Percentiles rank a stretch among this genome's conserved stretches.
Evolutionary conservation across 352 stramenopile species (phyloP).

Genomic region (Paralagenidium karlingii): DNA sequence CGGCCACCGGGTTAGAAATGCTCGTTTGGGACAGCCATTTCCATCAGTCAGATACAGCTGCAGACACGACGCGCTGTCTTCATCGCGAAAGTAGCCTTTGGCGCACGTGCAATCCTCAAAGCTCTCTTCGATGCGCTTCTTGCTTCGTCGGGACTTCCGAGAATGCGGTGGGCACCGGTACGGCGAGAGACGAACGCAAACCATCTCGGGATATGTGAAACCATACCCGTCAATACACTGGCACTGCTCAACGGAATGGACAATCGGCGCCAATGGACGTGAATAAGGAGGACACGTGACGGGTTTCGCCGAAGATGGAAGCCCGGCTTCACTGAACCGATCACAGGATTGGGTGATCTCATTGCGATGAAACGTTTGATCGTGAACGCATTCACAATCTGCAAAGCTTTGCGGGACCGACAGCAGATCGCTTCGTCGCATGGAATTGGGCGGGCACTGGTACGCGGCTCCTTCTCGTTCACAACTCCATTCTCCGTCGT

Average conservation of each 20-base stretch:
- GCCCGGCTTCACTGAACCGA: conserved; percentile 9
- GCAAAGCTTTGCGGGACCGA: conserved; percentile 52
- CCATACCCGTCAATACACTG: conserved; percentile 55
- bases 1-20: conserved; percentile 57
- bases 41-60: conserved; percentile 56
- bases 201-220: conserved; percentile 62
- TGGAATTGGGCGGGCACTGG: conserved; percentile 31
- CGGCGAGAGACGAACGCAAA: conserved; percentile 29
- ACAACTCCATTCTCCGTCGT: conserved; percentile 17
- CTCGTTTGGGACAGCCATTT: conserved; percentile 42
- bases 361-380: conserved; percentile 30
- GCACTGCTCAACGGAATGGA: conserved; percentile 65
- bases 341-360: conserved; percentile 43
- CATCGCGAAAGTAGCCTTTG: conserved; percentile 56
- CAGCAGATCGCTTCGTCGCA: too few species aligned
- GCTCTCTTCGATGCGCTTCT: conserved; percentile 17
- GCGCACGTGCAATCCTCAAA: conserved; percentile 65
- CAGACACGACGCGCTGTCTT: conserved; percentile 27
- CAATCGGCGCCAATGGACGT: conserved; percentile 24
- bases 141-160: conserved; percentile 2
- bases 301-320: too few species aligned
- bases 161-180: conserved; percentile 54
- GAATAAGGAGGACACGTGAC: conserved; percentile 55
- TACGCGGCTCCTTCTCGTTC: conserved; percentile 37
- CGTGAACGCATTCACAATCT: conserved; percentile 51